Conservation (phyloP, 176 grass and related monocot genomes). For the Juncus inflexus region DNA sequence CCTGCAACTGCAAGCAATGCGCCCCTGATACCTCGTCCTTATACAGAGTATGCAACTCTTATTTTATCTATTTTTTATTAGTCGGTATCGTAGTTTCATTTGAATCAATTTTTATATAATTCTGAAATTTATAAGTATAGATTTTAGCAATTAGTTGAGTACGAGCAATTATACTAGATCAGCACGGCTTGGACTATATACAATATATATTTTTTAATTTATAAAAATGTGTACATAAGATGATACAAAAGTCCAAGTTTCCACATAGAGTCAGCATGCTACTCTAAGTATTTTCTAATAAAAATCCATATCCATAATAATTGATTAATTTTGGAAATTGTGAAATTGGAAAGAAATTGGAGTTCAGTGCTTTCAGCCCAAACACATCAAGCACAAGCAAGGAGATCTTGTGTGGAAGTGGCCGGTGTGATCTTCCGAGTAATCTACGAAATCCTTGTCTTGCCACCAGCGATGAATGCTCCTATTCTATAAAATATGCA, state of each 20-base stretch:
- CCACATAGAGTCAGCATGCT: too few relatives aligned
- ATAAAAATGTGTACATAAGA: neutral
- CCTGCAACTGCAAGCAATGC: conserved; percentile 81
- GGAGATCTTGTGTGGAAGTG: conserved; percentile 38
- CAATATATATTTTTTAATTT: neutral
- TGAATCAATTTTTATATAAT: neutral
- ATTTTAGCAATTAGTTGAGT: too few relatives aligned
- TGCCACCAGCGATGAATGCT: conserved; percentile 39
- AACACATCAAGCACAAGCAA: conserved; percentile 61
- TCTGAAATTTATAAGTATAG: neutral
- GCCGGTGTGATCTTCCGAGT: conserved; percentile 34
- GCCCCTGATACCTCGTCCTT: conserved; percentile 15
- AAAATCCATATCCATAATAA: too few relatives aligned
- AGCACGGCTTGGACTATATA: neutral
- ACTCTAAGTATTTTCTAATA: too few relatives aligned
- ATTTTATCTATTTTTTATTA: neutral
- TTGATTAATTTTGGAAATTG: neutral
- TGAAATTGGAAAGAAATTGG: neutral
- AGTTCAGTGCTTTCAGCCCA: conserved; percentile 44
- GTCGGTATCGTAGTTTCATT: neutral
- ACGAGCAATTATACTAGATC: too few relatives aligned
- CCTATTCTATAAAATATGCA: conserved; percentile 41
- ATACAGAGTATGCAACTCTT: conserved; percentile 24
- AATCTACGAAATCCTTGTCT: conserved; percentile 12
- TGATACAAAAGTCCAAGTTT: neutral